Percentiles rank a stretch among this genome's conserved stretches.
phyloP scores from a whole-genome alignment of 2,329 filamentous ascomycete species.

The Bimuria novae-zelandiae region DNA sequence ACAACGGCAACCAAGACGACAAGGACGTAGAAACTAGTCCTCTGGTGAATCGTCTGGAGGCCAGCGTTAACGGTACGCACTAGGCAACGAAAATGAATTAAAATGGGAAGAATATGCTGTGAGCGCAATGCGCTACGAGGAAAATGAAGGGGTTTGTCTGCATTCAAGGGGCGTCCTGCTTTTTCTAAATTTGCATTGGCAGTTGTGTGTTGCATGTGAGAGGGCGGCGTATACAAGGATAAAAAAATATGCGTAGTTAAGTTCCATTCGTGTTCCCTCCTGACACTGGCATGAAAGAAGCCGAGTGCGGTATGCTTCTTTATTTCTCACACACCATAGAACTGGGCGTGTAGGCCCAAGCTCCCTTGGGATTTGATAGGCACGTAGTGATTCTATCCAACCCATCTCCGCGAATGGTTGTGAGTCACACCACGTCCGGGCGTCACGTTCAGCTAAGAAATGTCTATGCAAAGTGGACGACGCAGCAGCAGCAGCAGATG shows the following conservation, averaged over 20 bases:
- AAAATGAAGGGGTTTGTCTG: background rate
- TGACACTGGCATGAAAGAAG: too few species aligned
- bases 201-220: background rate
- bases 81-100: background rate
- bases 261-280: background rate
- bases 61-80: conserved; percentile 29
- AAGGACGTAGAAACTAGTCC: conserved; percentile 18
- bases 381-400: too few species aligned
- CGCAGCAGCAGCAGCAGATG: too few species aligned
- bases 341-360: too few species aligned
- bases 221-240: background rate
- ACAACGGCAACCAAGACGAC: conserved; percentile 4
- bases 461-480: too few species aligned
- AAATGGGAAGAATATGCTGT: background rate
- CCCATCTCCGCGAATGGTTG: too few species aligned
- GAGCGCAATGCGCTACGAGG: background rate
- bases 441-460: too few species aligned
- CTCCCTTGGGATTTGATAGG: too few species aligned
- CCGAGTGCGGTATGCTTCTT: too few species aligned
- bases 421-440: too few species aligned
- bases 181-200: background rate
- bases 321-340: too few species aligned
- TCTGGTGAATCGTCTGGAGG: conserved; percentile 36
- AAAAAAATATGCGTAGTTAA: background rate
- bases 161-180: background rate